Base-by-base conservation (phyloP, 257 asterid species). In the Cordia subcordata region DNA sequence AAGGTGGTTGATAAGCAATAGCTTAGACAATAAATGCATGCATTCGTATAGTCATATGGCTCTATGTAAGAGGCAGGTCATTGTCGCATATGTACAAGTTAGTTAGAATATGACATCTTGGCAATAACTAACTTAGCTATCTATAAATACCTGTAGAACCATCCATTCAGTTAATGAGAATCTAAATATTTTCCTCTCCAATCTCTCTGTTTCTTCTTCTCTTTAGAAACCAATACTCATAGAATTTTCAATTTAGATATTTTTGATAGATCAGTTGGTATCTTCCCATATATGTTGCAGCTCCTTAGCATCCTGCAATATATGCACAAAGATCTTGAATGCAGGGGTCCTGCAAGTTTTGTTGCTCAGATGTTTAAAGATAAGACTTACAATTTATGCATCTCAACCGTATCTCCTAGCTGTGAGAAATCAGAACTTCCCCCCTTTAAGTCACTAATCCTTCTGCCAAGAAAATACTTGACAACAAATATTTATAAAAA, bases 281-380 rank as follows among this genome's bases (percentile, higher is more conserved):
- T 81, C 11, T 21, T 66, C 58, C 88, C 85, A 4, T 53, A 59
- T 56, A 85, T 66, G 51, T 86, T 77, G 62, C 92, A 86, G 70
- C 84, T 81, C 66, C 95, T 81, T 58, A 86, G 63, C 78, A 75
- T 60, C 86, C 95, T 86, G 81, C 63, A 63, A 33, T 17, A 57
- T 17, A 46, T 58, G 18, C 55, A 17, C 37, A 63, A 21, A 21
- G 16, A 10, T 19, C 32, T 23, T 53, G 2, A 53, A 16, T n/a
- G 33, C 44, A 42, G 4, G n/a, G 20, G 9, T 21, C 17, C 0
- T 21, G 38, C 16, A 53, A 11, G 1, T 19, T n/a, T 53, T 53
- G 33, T 20, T 15, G 32, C 58, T 20, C 1, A 5, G 46, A 65
- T 53, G 16, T 49, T 53, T 21, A 42, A 3, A 42, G 47, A 14